phyloP scores from a whole-genome alignment of 1,284 basidiomycete species.

The Phellopilus nigrolimitatus region DNA sequence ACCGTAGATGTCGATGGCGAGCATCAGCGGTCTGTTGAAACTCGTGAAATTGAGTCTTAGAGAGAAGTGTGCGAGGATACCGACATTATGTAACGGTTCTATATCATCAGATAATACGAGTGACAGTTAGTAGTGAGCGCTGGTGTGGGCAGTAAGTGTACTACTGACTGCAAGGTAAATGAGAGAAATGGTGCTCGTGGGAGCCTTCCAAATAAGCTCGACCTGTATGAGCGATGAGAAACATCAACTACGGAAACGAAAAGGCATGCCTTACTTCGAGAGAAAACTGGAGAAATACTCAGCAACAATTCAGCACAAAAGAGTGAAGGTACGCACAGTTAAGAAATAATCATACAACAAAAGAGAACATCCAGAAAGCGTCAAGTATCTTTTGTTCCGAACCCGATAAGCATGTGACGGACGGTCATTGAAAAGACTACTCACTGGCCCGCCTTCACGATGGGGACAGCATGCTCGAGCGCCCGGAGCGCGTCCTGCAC shows the following conservation, averaged over 20 bases:
- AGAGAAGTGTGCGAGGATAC: background rate
- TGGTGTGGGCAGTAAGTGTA: no score
- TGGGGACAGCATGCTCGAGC: slow-evolving; percentile 16
- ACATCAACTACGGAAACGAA: background rate
- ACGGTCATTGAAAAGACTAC: slow-evolving; percentile 1
- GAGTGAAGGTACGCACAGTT: slow-evolving; percentile 8
- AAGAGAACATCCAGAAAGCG: slow-evolving; percentile 16
- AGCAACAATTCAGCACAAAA: background rate
- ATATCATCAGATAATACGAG: background rate
- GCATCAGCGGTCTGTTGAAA: slow-evolving; percentile 15
- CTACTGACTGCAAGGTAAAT: slow-evolving; percentile 17
- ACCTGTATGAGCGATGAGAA: slow-evolving; percentile 5
- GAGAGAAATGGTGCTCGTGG: slow-evolving; percentile 13
- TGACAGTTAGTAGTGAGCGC: no score
- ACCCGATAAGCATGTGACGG: background rate
- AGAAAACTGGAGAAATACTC: slow-evolving; percentile 8
- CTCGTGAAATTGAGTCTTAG: background rate
- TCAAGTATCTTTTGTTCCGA: slow-evolving; percentile 17
- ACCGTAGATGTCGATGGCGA: slow-evolving; percentile 20
- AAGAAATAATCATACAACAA: slow-evolving; percentile 20
- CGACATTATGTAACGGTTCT: slow-evolving; percentile 21
- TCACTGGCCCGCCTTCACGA: slow-evolving; percentile 18
- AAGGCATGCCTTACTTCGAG: slow-evolving; percentile 10
- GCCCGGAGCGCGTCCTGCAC: slow-evolving; percentile 4
- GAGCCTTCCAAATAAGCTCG: slow-evolving; percentile 20